Evolutionary conservation across 2,329 filamentous ascomycete species (phyloP).

Genomic region (Cladosporium sp.): DNA sequence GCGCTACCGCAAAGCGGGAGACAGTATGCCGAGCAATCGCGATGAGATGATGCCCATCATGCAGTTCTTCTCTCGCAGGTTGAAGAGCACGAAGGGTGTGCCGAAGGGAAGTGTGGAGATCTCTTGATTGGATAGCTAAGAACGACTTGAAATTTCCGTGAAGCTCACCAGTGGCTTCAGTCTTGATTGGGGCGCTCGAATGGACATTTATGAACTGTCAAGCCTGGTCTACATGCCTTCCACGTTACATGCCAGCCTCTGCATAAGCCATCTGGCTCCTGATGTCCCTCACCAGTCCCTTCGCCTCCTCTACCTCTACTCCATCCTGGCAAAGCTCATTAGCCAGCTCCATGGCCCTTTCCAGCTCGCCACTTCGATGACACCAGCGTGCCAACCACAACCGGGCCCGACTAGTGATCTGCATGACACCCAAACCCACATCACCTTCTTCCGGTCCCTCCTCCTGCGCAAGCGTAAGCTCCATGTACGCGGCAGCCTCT

Average conservation of each 20-base stretch:
- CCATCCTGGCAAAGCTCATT: slow-evolving; percentile 94
- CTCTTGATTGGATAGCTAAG: slow-evolving; percentile 17
- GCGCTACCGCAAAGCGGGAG: slow-evolving; percentile 68
- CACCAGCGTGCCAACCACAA: slow-evolving; percentile 90
- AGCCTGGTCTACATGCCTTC: background rate
- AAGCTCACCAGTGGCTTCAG: background rate
- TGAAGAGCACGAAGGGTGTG: slow-evolving; percentile 57
- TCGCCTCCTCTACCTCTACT: slow-evolving; percentile 94
- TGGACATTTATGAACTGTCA: background rate
- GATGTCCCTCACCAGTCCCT: slow-evolving; percentile 85
- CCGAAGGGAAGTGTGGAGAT: slow-evolving; percentile 56
- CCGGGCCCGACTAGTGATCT: slow-evolving; percentile 85
- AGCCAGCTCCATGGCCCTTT: slow-evolving; percentile 74
- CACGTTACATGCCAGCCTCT: slow-evolving; percentile 22
- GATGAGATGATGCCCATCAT: slow-evolving; percentile 91
- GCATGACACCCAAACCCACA: slow-evolving; percentile 77
- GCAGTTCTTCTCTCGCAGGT: slow-evolving; percentile 72
- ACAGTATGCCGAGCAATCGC: slow-evolving; percentile 77
- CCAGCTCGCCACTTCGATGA: slow-evolving; percentile 72
- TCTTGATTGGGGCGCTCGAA: background rate
- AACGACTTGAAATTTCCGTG: background rate
- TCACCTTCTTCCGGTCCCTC: slow-evolving; percentile 59
- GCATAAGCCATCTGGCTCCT: slow-evolving; percentile 64
- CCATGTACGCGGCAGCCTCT: slow-evolving; percentile 91
- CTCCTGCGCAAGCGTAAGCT: slow-evolving; percentile 89